Conservation (phyloP, 306 rosid species). For the Ziziphus jujuba region DNA sequence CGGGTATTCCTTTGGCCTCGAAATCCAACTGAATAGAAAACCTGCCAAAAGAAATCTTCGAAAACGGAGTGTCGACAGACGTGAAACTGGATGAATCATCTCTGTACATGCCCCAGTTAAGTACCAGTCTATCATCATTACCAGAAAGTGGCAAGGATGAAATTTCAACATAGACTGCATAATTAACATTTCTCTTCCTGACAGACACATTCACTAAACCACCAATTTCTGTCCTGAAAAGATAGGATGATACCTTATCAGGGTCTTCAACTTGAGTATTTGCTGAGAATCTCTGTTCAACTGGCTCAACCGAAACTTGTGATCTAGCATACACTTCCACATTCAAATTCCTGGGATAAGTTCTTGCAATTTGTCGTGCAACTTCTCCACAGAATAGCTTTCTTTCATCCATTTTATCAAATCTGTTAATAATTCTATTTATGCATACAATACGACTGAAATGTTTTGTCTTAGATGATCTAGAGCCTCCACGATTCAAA, state of each 20-base stretch:
- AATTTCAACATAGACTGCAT: slow-evolving; percentile 57
- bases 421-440: slow-evolving; percentile 21
- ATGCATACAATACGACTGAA: slow-evolving; percentile 21
- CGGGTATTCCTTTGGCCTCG: slow-evolving; percentile 61
- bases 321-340: slow-evolving; percentile 44
- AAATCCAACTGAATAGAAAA: slow-evolving; percentile 59
- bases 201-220: slow-evolving; percentile 70
- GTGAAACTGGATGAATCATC: slow-evolving; percentile 48
- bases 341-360: slow-evolving; percentile 25
- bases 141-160: slow-evolving; percentile 35
- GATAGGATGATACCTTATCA: slow-evolving; percentile 44
- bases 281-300: slow-evolving; percentile 23
- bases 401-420: slow-evolving; percentile 37
- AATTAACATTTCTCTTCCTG: slow-evolving; percentile 43
- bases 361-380: slow-evolving; percentile 7
- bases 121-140: slow-evolving; percentile 30
- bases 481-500: slow-evolving; percentile 24
- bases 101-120: slow-evolving; percentile 76
- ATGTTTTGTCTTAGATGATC: slow-evolving; percentile 30
- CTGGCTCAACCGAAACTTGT: slow-evolving; percentile 42
- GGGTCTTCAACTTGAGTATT: slow-evolving; percentile 35
- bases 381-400: slow-evolving; percentile 28
- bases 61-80: slow-evolving; percentile 39
- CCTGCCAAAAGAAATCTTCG: slow-evolving; percentile 34
- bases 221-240: slow-evolving; percentile 73